Evolutionary conservation across 2,329 filamentous ascomycete species (phyloP).

Genomic region (Beauveria australis): DNA sequence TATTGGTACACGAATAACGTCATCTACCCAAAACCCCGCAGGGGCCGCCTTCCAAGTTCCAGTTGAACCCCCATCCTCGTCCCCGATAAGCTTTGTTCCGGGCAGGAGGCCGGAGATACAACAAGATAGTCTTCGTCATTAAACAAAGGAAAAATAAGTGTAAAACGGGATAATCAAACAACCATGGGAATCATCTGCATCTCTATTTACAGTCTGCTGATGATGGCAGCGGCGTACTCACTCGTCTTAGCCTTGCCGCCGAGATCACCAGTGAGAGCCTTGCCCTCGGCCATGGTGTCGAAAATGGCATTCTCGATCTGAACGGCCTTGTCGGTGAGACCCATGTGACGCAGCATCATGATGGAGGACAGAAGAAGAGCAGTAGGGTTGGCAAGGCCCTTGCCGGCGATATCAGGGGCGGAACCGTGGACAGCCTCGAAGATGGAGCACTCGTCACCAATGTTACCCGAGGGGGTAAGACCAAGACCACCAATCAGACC

Average conservation of each 20-base stretch:
- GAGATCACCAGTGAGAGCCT: conserved; percentile 89
- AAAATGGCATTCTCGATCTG: conserved; percentile 94
- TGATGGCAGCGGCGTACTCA: conserved; percentile 91
- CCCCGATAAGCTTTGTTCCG: background rate
- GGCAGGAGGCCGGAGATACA: background rate
- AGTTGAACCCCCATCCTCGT: background rate
- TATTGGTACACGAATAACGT: conserved; percentile 10
- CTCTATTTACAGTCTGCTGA: conserved; percentile 50
- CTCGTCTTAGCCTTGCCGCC: conserved; percentile 93
- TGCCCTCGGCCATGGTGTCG: conserved; percentile 90
- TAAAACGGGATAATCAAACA: conserved; percentile 11
- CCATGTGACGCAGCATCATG: conserved; percentile 99
- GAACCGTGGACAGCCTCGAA: conserved; percentile 99
- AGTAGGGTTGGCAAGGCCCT: conserved; percentile 94
- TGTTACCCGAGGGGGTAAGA: conserved; percentile 95
- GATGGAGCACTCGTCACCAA: conserved; percentile 97
- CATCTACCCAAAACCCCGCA: conserved; percentile 8
- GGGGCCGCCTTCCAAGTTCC: background rate
- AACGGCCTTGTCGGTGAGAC: conserved; percentile 71
- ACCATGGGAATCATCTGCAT: conserved; percentile 3
- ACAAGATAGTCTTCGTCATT: background rate
- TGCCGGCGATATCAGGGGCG: conserved; percentile 91
- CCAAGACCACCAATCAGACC: conserved; percentile 96
- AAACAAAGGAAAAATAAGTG: conserved; percentile 6
- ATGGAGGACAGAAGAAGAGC: conserved; percentile 91